Conservation (phyloP, 2,329 filamentous ascomycete species). For the Scedosporium boydii region DNA sequence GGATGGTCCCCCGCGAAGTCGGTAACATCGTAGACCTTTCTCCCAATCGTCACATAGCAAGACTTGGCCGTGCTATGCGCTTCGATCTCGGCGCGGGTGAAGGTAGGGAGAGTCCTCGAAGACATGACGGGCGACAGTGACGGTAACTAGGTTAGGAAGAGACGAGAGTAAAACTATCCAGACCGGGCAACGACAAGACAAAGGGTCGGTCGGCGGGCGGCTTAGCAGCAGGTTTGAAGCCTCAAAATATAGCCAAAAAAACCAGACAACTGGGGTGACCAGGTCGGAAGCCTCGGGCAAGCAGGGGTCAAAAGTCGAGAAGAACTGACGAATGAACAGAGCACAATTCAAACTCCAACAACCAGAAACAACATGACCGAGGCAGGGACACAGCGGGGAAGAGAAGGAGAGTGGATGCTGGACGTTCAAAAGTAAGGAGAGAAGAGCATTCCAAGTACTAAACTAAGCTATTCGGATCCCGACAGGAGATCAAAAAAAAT, state of each 20-base stretch:
- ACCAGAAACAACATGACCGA: neutral
- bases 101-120: slow-evolving; percentile 60
- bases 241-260: neutral
- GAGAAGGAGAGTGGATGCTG: neutral
- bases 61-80: slow-evolving; percentile 70
- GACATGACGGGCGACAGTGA: neutral
- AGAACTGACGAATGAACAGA: neutral
- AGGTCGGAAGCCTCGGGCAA: neutral
- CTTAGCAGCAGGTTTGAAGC: neutral
- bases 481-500: neutral
- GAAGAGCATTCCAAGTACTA: neutral
- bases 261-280: neutral
- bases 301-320: neutral
- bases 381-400: neutral
- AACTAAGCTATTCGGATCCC: neutral
- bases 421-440: neutral
- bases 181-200: neutral
- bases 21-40: slow-evolving; percentile 91
- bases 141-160: neutral
- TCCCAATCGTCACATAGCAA: slow-evolving; percentile 86
- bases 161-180: neutral
- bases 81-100: slow-evolving; percentile 72
- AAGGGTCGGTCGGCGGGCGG: neutral
- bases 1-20: slow-evolving; percentile 86
- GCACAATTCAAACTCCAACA: neutral